Percentiles rank a stretch among this genome's conserved stretches.
Evolutionary conservation across 2,329 filamentous ascomycete genomes (phyloP).

Genomic region (Lecanosticta acicola): DNA sequence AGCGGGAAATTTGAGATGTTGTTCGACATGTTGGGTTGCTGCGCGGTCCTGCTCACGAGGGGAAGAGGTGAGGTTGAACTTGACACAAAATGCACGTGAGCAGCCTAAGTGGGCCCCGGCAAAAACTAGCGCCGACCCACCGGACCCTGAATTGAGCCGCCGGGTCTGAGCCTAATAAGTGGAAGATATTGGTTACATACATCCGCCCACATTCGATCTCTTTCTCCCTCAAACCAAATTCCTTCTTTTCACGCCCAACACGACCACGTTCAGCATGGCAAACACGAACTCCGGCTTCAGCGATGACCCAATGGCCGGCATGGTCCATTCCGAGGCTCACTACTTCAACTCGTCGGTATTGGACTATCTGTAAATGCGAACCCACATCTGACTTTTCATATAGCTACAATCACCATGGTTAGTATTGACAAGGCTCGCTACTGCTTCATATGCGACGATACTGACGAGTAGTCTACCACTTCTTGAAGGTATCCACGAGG

Average conservation of each 20-base stretch:
- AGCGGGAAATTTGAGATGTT: too few relatives aligned
- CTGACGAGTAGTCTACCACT: constrained; percentile 34
- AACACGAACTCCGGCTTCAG: background rate
- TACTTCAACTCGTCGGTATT: constrained; percentile 88
- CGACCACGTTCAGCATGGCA: background rate
- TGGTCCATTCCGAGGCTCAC: constrained; percentile 95
- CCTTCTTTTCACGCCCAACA: background rate
- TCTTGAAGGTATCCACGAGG: constrained; percentile 79
- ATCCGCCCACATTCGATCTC: too few relatives aligned
- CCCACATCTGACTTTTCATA: constrained; percentile 36
- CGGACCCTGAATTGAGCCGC: too few relatives aligned
- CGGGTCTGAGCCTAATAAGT: too few relatives aligned
- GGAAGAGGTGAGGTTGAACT: too few relatives aligned
- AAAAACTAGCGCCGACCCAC: too few relatives aligned
- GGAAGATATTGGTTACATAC: too few relatives aligned
- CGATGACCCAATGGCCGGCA: constrained; percentile 50
- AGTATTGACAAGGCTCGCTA: constrained; percentile 29
- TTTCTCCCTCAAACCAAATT: background rate
- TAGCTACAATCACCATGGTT: constrained; percentile 98
- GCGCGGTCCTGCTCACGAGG: too few relatives aligned
- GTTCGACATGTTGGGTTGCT: too few relatives aligned
- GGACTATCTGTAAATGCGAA: constrained; percentile 8
- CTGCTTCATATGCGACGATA: background rate
- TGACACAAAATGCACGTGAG: too few relatives aligned
- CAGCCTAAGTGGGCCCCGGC: too few relatives aligned